Evolutionary conservation across 768 basidiomycete genomes (phyloP), one percentile per base, ranked within the genome.

Genomic region (Lentinula raphanica): DNA sequence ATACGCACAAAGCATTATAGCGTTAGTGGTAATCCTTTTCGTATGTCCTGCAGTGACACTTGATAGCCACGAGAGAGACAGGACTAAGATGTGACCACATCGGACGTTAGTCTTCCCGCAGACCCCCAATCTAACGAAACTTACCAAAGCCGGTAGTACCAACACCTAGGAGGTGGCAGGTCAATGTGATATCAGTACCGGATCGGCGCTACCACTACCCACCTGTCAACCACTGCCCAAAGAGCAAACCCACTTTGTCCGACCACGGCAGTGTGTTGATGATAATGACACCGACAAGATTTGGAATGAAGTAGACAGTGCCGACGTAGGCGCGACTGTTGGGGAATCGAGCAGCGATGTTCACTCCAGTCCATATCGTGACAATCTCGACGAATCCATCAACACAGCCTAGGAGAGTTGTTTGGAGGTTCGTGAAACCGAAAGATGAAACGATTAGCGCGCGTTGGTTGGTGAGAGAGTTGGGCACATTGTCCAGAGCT

Each of bases 1-100:
- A 65, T 90, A 92, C 1, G 87, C 85, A 42, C 79, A 79, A 11
- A 92, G 76, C 78, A 90, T 80, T 61, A 92, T 83, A 0, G 90
- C 87, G 64, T 91, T 90, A 5, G 74, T 70, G 21, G 88, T 86
- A 0, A 91, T 77, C 60, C 79, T 76, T 70, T 89, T 89, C 31
- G 88, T 90, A 64, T 88, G 88, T 0, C 86, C 88, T 0, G 86
- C 81, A 0, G 86, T 89, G 5, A 87, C 81, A 40, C 69, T 79
- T 1, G 79, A 81, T 13, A 88, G 65, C 88, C 88, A 90, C 2
- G 84, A 77, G 40, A 90, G 63, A 12, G 80, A 72, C 15, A 90
- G 68, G 8, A 78, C 76, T 62, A 53, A 31, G n/a, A 7, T 42
- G 45, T 23, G 32, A 28, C 15, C n/a, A n/a, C n/a, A n/a, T n/a